A percentile compares a stretch with the other conserved stretches of the same genome.
phyloP scores from a whole-genome alignment of 2,329 filamentous ascomycete genomes.

The Trichophyton schoenleinii region DNA sequence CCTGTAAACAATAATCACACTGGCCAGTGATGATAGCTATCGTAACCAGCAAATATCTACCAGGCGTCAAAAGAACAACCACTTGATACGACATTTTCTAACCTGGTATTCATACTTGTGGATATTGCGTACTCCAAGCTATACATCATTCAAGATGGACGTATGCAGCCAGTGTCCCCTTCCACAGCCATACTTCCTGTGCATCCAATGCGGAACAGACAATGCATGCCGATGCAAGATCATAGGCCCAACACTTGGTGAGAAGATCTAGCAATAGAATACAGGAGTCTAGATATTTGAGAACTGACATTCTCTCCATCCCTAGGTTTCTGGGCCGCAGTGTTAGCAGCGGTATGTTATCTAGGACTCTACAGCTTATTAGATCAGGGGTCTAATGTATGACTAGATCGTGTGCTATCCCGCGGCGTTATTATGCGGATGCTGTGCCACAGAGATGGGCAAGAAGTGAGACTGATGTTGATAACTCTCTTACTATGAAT shows the following conservation, averaged over 20 bases:
- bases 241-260: slow-evolving; percentile 43
- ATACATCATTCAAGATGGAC: background rate
- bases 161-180: background rate
- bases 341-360: slow-evolving; percentile 1
- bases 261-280: background rate
- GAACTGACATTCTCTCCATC: background rate
- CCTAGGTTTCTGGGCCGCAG: background rate
- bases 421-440: slow-evolving; percentile 43
- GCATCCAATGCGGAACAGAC: slow-evolving; percentile 44
- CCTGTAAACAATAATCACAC: background rate
- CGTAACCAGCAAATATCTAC: no score
- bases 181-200: slow-evolving; percentile 25
- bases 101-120: background rate
- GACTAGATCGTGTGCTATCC: slow-evolving; percentile 43
- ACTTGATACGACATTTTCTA: no score
- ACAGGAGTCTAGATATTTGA: background rate
- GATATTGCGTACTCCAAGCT: background rate
- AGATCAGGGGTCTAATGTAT: background rate
- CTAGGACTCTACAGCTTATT: background rate
- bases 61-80: no score
- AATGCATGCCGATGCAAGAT: slow-evolving; percentile 48
- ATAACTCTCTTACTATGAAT: background rate
- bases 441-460: slow-evolving; percentile 41
- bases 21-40: no score
- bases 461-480: slow-evolving; percentile 34